These are phyloP conservation scores for Caulochytrium protostelioides DNA, from an alignment of 371 early-diverging fungal genomes.

Conservation along the genomic window DNA sequence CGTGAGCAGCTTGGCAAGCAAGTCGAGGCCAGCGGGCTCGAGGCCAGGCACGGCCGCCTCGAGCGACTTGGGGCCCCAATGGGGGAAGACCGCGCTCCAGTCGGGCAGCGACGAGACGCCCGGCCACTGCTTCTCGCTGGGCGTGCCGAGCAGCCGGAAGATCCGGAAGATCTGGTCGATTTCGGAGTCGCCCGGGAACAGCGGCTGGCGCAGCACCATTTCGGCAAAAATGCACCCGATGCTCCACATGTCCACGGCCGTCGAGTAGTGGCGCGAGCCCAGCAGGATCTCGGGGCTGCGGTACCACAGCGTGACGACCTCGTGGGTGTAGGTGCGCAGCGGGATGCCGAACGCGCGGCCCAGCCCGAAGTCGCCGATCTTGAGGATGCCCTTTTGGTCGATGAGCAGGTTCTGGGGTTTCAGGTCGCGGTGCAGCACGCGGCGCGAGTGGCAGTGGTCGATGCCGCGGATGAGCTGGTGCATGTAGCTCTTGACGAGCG, in stretches of 20 bases:
- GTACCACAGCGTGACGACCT: constrained; percentile 97
- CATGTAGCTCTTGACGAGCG: constrained; percentile 73
- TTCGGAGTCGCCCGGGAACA: constrained; percentile 94
- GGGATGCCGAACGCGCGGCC: constrained; percentile 76
- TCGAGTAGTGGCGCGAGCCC: constrained; percentile 72
- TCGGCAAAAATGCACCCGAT: constrained; percentile 95
- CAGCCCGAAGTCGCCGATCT: constrained; percentile 89
- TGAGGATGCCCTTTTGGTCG: constrained; percentile 61
- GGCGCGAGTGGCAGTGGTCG: constrained; percentile 61
- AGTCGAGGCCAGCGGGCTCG: constrained; percentile 37
- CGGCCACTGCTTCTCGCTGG: constrained; percentile 29
- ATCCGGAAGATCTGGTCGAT: constrained; percentile 91
- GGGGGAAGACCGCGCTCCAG: constrained; percentile 51
- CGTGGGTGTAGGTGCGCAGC: constrained; percentile 78
- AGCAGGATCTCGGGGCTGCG: constrained; percentile 91
- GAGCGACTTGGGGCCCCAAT: constrained; percentile 34
- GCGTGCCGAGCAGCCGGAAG: constrained; percentile 29
- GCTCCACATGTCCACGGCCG: constrained; percentile 94
- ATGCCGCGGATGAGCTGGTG: constrained; percentile 66
- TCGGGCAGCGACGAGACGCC: constrained; percentile 61
- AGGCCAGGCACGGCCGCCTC: constrained; percentile 22
- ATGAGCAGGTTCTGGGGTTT: constrained; percentile 81
- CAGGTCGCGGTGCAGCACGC: constrained; percentile 77
- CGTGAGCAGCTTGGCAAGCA: constrained; percentile 45
- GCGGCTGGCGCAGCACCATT: constrained; percentile 57